phyloP scores from a whole-genome alignment of 208 protist species.

The Leishmania tarentolae region DNA sequence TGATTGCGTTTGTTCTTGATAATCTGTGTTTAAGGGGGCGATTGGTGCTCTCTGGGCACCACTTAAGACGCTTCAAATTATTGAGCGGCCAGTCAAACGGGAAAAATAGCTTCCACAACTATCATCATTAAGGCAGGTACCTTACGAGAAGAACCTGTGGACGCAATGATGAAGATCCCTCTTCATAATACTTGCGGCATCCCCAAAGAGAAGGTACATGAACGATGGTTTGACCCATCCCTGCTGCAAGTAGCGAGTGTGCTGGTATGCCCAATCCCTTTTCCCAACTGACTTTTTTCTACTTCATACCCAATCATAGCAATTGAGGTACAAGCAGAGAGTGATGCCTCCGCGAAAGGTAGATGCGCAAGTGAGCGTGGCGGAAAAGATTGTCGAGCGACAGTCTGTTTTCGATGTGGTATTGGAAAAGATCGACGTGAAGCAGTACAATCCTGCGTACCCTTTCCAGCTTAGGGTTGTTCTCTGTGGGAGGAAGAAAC shows the following conservation, averaged over 20 bases:
- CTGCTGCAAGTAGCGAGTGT: background rate
- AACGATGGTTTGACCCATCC: background rate
- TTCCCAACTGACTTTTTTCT: background rate
- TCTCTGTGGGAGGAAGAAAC: conserved; percentile 44
- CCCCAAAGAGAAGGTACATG: background rate
- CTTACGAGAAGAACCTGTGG: background rate
- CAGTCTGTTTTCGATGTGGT: conserved; percentile 57
- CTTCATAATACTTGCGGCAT: background rate
- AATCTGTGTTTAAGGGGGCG: background rate
- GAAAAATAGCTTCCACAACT: background rate
- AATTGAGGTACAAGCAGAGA: background rate
- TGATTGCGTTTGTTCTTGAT: background rate
- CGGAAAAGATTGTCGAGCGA: conserved; percentile 41
- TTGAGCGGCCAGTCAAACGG: background rate
- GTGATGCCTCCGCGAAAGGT: conserved; percentile 23
- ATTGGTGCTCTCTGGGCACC: too few species aligned
- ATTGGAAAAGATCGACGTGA: conserved; percentile 38
- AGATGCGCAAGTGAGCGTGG: conserved; percentile 51
- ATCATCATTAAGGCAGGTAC: background rate
- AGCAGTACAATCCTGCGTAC: conserved; percentile 40
- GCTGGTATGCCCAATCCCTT: background rate
- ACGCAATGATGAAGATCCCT: background rate
- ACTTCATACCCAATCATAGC: background rate
- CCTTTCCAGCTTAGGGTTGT: conserved; percentile 55
- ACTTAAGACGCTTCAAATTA: background rate